Evolutionary conservation across 768 basidiomycete genomes (phyloP), one percentile per base, ranked within the genome.

Genomic region (Dioszegia aurantiaca): DNA sequence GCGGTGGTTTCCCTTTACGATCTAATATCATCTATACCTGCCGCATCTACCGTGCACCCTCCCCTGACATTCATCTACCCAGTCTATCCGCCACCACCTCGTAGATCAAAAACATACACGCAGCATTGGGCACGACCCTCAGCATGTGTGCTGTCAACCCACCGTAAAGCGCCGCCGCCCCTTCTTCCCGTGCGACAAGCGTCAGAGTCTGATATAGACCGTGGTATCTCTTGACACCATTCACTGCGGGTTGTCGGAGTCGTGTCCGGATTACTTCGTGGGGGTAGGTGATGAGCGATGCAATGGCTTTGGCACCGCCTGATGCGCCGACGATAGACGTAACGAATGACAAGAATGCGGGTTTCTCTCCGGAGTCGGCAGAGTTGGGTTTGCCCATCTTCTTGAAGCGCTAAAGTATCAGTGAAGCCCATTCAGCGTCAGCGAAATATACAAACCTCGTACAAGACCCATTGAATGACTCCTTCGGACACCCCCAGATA

Each of bases 201-300:
- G 82, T 83, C 33, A 98, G 78, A 0, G 93, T 94, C 72, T 95
- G 94, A 56, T 80, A 57, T 21, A 99, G 82, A 21, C 90, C 90
- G 0, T 84, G 86, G 78, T 99, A 99, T 73, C 89, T 93, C 73
- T 89, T 93, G 36, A 85, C 65, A 23, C 85, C 82, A 59, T 88
- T 80, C 8, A 62, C 56, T 21, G 84, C 82, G 0, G 92, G 90
- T 75, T 99, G 94, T 55, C 94, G 83, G 26, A 98, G 80, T 30
- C 94, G 85, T 42, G 95, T 99, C 31, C 94, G 88, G 24, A 97
- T 77, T 2, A 97, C 94, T 82, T 99, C 94, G 67, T 99, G 95
- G 42, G 95, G 95, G 80, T 99, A 99, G 0, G 95, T 98, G 67
- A 98, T 89, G 36, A 97, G 77, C 66, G 87, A 91, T 0, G 95